Evolutionary conservation across 495 filamentous ascomycete species (phyloP), one percentile per base, ranked within the genome.

Genomic region (Filosporella fistucella): DNA sequence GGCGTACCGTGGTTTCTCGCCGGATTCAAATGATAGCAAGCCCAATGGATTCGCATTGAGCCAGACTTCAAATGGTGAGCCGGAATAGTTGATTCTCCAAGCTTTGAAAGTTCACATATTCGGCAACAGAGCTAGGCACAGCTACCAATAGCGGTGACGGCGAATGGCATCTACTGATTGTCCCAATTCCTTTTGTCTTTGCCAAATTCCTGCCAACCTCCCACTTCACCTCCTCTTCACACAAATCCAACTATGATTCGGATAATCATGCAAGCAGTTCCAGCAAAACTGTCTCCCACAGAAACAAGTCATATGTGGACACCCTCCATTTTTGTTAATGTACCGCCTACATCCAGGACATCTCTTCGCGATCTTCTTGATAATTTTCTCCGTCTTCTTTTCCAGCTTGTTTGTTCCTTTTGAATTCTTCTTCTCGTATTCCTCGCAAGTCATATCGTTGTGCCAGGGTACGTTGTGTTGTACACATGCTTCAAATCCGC

Each of bases 301-400:
- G 34, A 46, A 13, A 45, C 49, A 52, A 32, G 16, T 52, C 54
- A 56, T 56, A 36, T 47, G 46, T 20, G 29, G 24, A 34, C 54
- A 56, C 14, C 54, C 54, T 2, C 54, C 54, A 47, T 52, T 51
- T 43, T 56, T 56, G 17, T 56, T 47, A 10, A 56, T 47, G 17
- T 11, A 47, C 13, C 49, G 21, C 21, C 45, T 13, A 23, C 54
- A 56, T n/a, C 30, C 29, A 30, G 46, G 46, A 25, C 54, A 49
- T 14, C 32, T 45, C 25, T 51, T 51, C 26, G 43, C 36, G 14
- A 56, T 42, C 47, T 44, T 52, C 35, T 38, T 48, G 12, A 52
- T 44, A 23, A 49, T 42, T 29, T 53, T 47, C 37, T 56, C 47
- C 4, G 16, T 47, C 35, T 42, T 53, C 35, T 42, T 43, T 3